Evolutionary conservation across 768 basidiomycete genomes (phyloP).

Genomic region (Mycena amicta): DNA sequence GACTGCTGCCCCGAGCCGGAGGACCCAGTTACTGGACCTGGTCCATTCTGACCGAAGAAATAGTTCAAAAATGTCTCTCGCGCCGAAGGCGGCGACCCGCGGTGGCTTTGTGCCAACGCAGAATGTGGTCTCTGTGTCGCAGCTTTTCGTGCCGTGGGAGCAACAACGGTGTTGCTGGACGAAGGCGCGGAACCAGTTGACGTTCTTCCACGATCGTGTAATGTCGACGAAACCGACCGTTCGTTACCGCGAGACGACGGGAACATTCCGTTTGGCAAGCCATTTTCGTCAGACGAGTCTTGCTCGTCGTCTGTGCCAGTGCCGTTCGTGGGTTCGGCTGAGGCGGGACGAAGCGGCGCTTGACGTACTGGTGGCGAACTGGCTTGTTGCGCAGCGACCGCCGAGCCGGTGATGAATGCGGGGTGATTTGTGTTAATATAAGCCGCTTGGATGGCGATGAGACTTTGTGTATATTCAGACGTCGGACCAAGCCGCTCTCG

Average conservation of each 20-base stretch:
- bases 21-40: slow-evolving; percentile 69
- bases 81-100: slow-evolving; percentile 56
- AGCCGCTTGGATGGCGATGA: slow-evolving; percentile 96
- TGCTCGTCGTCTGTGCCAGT: slow-evolving; percentile 61
- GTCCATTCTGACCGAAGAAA: slow-evolving; percentile 92
- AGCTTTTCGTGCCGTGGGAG: slow-evolving; percentile 27
- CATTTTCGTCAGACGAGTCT: slow-evolving; percentile 57
- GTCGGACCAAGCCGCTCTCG: slow-evolving; percentile 96
- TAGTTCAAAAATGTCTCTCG: slow-evolving; percentile 95
- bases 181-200: slow-evolving; percentile 37
- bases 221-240: slow-evolving; percentile 76
- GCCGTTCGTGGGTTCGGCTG: slow-evolving; percentile 66
- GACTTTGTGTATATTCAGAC: slow-evolving; percentile 92
- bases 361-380: slow-evolving; percentile 44
- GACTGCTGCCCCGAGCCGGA: slow-evolving; percentile 41
- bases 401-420: slow-evolving; percentile 83
- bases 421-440: slow-evolving; percentile 99
- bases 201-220: slow-evolving; percentile 73
- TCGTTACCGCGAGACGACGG: slow-evolving; percentile 43
- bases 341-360: slow-evolving; percentile 59
- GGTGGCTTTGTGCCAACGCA: slow-evolving; percentile 35
- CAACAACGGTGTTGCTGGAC: slow-evolving; percentile 29
- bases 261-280: slow-evolving; percentile 55
- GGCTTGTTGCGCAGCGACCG: slow-evolving; percentile 57
- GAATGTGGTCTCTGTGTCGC: slow-evolving; percentile 35